A percentile compares a stretch with the other conserved stretches of the same genome.
Evolutionary conservation across 106 monocot species (phyloP).

Genomic region (Apostasia shenzhenica): DNA sequence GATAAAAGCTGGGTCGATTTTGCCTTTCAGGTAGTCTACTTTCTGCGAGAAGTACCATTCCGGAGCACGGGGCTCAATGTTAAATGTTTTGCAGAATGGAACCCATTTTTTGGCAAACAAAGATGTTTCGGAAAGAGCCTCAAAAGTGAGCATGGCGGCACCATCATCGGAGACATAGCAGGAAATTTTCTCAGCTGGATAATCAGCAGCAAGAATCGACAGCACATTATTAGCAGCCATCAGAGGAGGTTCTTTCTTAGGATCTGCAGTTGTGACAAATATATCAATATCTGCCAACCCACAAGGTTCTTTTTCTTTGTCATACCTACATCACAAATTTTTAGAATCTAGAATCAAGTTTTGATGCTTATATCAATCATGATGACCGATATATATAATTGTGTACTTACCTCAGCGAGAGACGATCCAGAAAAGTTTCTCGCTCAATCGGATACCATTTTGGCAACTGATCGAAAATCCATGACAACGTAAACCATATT

Average conservation of each 20-base stretch:
- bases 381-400: background rate
- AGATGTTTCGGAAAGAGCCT: constrained; percentile 29
- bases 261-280: constrained; percentile 19
- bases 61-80: constrained; percentile 24
- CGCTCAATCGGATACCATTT: constrained; percentile 68
- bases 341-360: too few species aligned
- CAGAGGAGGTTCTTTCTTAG: constrained; percentile 20
- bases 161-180: constrained; percentile 32
- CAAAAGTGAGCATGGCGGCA: constrained; percentile 25
- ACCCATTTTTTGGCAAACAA: constrained; percentile 29
- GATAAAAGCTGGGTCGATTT: constrained; percentile 23
- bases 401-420: constrained; percentile 43
- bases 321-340: constrained; percentile 6
- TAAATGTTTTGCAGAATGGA: constrained; percentile 26
- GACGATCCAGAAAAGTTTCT: constrained; percentile 68
- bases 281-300: constrained; percentile 17
- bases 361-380: too few species aligned
- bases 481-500: constrained; percentile 63
- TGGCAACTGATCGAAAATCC: constrained; percentile 76
- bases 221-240: constrained; percentile 20
- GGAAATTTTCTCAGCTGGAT: constrained; percentile 20
- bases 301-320: constrained; percentile 19
- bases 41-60: constrained; percentile 24
- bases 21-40: constrained; percentile 25
- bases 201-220: constrained; percentile 22